Base-by-base conservation (phyloP, 2,329 filamentous ascomycete genomes). In the Xylariaceae sp. region DNA sequence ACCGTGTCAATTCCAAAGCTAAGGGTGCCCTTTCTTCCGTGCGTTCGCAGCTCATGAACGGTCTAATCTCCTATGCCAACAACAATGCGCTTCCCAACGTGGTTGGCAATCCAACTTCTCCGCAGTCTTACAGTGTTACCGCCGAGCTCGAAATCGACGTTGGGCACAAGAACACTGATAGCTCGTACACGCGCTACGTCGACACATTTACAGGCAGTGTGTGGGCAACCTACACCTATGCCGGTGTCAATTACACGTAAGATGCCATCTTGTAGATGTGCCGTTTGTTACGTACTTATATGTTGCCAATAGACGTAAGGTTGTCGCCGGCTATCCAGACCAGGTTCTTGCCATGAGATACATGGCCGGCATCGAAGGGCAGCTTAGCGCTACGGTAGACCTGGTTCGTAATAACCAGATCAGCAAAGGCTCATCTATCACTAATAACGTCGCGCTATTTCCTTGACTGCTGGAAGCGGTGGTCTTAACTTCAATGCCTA, bases 241-340 rank as follows among this genome's bases (percentile, higher is more conserved):
- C 42, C 9, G 24, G 30, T 10, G 29, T 53, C 20, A 47, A 43
- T 29, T 53, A 53, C 23, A 47, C 43, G 50, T 53, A 30, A 47
- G 43, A 13, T 29, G 15, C 16, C 26, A 20, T 33, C 9, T 7
- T 11, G 13, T n/a, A n/a, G n/a, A n/a, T n/a, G 8, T 10, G 11
- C 21, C 10, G 7, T 36, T 16, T 24, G 9, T 35, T n/a, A n/a
- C n/a, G n/a, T n/a, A n/a, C n/a, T n/a, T n/a, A n/a, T n/a, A n/a
- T n/a, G n/a, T n/a, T n/a, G n/a, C n/a, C n/a, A n/a, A n/a, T n/a
- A 54, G 44, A 15, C 51, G 51, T 24, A 45, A 54, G 27, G 44
- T 44, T 18, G 24, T 54, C 11, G 51, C 51, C 8, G 50, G 51
- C 23, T n/a, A 13, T 2, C 45, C 51, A 3, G 32, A 30, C 18